Conservation (phyloP, 1,284 basidiomycete genomes). For the Austroboletus novae-zelandiae region DNA sequence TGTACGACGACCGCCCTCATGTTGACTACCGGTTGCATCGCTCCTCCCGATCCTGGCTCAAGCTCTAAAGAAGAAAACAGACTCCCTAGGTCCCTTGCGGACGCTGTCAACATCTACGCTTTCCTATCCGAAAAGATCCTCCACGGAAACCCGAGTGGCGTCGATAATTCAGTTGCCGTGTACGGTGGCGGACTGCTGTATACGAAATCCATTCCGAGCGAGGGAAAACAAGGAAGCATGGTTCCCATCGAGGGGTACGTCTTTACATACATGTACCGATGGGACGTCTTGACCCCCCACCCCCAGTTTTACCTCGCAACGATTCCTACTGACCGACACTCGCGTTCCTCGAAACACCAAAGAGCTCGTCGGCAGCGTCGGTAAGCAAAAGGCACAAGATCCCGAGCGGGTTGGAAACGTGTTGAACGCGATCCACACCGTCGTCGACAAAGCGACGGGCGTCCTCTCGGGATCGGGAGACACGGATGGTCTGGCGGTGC, state of each 20-base stretch:
- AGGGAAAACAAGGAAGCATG: conserved; percentile 77
- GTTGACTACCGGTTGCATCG: conserved; percentile 64
- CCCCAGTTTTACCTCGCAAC: conserved; percentile 60
- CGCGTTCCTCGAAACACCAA: conserved; percentile 93
- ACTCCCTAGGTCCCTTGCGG: conserved; percentile 47
- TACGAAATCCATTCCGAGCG: conserved; percentile 66
- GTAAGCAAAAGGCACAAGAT: conserved; percentile 71
- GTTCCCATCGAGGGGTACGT: conserved; percentile 81
- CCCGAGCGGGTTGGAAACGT: conserved; percentile 76
- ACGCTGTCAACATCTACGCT: conserved; percentile 89
- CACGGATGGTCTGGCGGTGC: conserved; percentile 43
- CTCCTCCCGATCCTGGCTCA: conserved; percentile 37
- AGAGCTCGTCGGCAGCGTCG: conserved; percentile 88
- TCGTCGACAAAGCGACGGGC: conserved; percentile 77
- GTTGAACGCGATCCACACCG: conserved; percentile 75
- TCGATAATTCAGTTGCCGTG: conserved; percentile 94
- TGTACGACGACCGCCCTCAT: conserved; percentile 84
- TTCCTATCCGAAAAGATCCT: conserved; percentile 96
- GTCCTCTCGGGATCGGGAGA: conserved; percentile 58
- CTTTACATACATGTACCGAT: neutral
- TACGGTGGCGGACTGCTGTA: conserved; percentile 94
- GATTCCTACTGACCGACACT: conserved; percentile 92
- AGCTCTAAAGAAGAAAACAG: conserved; percentile 33
- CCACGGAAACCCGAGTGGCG: conserved; percentile 96
- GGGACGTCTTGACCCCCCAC: too few species aligned